phyloP scores from a whole-genome alignment of 805 yeast species.

The Cyberlindnera maclurae region DNA sequence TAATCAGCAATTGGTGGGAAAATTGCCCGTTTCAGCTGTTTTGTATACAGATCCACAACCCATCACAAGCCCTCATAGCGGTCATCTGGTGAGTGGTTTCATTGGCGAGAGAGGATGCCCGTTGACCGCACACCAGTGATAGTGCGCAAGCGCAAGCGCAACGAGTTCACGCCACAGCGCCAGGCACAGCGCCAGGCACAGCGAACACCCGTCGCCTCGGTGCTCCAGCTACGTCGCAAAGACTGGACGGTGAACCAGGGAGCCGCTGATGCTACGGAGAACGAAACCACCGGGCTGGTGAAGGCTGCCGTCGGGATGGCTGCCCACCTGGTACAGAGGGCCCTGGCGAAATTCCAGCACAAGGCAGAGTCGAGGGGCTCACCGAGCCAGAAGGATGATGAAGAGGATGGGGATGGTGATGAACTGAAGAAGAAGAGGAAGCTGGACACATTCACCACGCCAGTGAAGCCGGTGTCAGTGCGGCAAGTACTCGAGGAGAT shows the following conservation, averaged over 20 bases:
- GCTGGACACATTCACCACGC: slow-evolving; percentile 3
- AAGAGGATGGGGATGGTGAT: background rate
- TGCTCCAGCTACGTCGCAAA: background rate
- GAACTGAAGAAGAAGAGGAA: slow-evolving; percentile 4
- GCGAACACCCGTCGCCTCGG: background rate
- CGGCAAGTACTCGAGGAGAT: background rate
- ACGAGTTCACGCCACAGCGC: slow-evolving; percentile 2
- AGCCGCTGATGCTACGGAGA: slow-evolving; percentile 12
- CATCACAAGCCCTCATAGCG: too few species aligned
- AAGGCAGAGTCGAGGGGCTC: background rate
- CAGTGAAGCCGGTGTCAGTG: slow-evolving; percentile 5
- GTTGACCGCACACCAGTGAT: slow-evolving; percentile 5
- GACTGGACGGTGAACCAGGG: slow-evolving; percentile 1
- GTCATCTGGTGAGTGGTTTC: too few species aligned
- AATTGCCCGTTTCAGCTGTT: too few species aligned
- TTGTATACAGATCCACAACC: too few species aligned
- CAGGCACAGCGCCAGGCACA: background rate
- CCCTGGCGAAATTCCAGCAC: background rate
- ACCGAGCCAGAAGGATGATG: background rate
- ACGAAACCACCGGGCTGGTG: slow-evolving; percentile 9
- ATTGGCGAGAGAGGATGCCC: too few species aligned
- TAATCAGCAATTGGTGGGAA: too few species aligned
- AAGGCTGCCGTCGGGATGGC: slow-evolving; percentile 1
- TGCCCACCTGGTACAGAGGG: background rate
- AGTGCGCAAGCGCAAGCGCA: slow-evolving; percentile 10